Conservation (phyloP, 306 rosid genomes). For the Macrotyloma uniflorum region DNA sequence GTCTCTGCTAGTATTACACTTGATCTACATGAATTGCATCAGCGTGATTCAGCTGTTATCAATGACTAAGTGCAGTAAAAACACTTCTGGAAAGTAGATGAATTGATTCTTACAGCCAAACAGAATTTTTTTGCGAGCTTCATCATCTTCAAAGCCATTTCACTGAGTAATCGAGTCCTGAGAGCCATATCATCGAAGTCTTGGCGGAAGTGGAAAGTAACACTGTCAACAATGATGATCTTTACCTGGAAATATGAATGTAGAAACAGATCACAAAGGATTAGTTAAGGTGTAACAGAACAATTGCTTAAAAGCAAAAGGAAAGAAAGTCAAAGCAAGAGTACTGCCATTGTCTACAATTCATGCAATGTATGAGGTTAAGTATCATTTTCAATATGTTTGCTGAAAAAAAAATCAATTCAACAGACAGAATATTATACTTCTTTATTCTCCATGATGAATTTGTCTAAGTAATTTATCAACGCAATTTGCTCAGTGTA, state of each 20-base stretch:
- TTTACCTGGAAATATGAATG: slow-evolving; percentile 61
- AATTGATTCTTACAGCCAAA: slow-evolving; percentile 70
- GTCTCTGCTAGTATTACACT: not conserved
- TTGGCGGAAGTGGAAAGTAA: slow-evolving; percentile 95
- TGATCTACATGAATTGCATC: not conserved
- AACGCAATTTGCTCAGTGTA: slow-evolving; percentile 89
- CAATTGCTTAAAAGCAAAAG: not conserved
- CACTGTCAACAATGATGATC: slow-evolving; percentile 84
- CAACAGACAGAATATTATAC: slow-evolving; percentile 40
- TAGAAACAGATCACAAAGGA: not conserved
- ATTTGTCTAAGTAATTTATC: slow-evolving; percentile 82
- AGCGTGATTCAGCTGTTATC: not conserved
- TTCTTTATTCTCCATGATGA: slow-evolving; percentile 78
- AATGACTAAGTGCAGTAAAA: not conserved
- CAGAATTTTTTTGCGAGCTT: slow-evolving; percentile 68
- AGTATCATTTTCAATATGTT: slow-evolving; percentile 18
- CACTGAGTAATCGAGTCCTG: slow-evolving; percentile 83
- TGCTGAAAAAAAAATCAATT: not conserved
- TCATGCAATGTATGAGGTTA: not conserved
- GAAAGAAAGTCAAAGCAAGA: slow-evolving; percentile 13
- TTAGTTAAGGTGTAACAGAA: slow-evolving; percentile 25
- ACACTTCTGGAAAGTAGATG: slow-evolving; percentile 16
- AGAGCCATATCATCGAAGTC: slow-evolving; percentile 88
- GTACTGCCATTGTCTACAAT: slow-evolving; percentile 2
- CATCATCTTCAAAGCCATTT: slow-evolving; percentile 92